Percentiles rank a stretch among this genome's conserved stretches.
phyloP scores from a whole-genome alignment of 495 filamentous ascomycete species.

The Penicillium pancosmium region DNA sequence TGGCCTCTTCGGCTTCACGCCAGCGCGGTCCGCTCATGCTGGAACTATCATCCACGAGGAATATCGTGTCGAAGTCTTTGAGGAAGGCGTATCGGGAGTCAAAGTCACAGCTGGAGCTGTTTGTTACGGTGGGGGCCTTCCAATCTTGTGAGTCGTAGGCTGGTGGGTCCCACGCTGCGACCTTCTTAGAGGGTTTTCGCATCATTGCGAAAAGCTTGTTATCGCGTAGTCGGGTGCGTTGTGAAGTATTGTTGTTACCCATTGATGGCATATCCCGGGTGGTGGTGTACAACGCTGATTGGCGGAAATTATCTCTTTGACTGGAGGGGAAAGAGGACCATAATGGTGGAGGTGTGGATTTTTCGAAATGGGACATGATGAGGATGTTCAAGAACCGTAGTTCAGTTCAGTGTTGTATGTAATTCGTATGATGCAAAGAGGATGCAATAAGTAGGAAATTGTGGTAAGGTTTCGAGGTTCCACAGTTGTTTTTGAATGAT shows the following conservation, averaged over 20 bases:
- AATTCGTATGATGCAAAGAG: slow-evolving; percentile 16
- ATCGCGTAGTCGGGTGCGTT: slow-evolving; percentile 1
- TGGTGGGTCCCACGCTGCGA: slow-evolving; percentile 35
- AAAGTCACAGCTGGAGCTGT: slow-evolving; percentile 6
- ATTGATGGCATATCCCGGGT: slow-evolving; percentile 1
- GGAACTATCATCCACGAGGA: slow-evolving; percentile 90
- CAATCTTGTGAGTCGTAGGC: slow-evolving; percentile 30
- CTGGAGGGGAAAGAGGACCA: slow-evolving; percentile 25
- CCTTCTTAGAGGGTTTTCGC: neutral
- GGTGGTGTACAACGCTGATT: neutral
- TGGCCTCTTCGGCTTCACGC: slow-evolving; percentile 72
- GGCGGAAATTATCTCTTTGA: neutral
- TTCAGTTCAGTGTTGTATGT: too few relatives aligned
- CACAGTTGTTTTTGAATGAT: neutral
- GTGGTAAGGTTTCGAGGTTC: slow-evolving; percentile 2
- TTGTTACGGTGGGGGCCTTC: slow-evolving; percentile 3
- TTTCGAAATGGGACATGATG: slow-evolving; percentile 13
- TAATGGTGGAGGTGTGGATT: slow-evolving; percentile 14
- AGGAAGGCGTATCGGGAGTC: slow-evolving; percentile 76
- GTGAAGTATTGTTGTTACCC: slow-evolving; percentile 5
- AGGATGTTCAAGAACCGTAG: too few relatives aligned
- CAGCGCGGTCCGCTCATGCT: slow-evolving; percentile 83
- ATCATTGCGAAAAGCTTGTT: slow-evolving; percentile 2
- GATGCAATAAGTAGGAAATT: slow-evolving; percentile 11
- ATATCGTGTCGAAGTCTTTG: slow-evolving; percentile 82